Percentiles rank a stretch among this genome's conserved stretches.
These are phyloP conservation scores for Oryza meridionalis DNA, from an alignment of 176 grass and related monocot species.

Conservation along the genomic window DNA sequence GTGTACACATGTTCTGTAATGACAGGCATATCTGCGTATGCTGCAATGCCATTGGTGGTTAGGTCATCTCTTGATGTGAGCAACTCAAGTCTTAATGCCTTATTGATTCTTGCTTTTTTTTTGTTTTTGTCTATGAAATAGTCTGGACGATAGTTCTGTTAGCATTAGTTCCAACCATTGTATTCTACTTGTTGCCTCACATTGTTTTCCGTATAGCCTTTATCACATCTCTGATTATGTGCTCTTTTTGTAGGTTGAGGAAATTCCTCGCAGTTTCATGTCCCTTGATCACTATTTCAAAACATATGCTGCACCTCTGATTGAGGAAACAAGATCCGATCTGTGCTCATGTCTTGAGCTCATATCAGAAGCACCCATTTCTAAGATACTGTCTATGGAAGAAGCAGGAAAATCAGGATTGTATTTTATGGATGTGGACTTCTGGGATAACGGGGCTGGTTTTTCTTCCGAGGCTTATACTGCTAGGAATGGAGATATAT, in stretches of 20 bases:
- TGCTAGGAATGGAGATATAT: slow-evolving; percentile 66
- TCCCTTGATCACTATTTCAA: slow-evolving; percentile 52
- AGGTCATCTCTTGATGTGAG: not conserved
- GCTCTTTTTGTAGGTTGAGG: slow-evolving; percentile 48
- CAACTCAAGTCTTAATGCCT: not conserved
- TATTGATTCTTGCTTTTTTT: slow-evolving; percentile 21
- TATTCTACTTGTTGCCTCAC: not conserved
- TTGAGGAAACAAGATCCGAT: slow-evolving; percentile 74
- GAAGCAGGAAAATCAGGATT: slow-evolving; percentile 21
- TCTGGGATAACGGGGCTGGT: slow-evolving; percentile 45
- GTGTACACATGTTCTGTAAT: not conserved
- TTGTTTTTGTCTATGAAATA: not conserved
- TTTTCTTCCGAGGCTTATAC: slow-evolving; percentile 51
- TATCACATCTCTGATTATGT: not conserved
- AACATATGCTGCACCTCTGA: slow-evolving; percentile 55
- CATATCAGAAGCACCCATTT: slow-evolving; percentile 56
- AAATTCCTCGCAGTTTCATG: slow-evolving; percentile 54
- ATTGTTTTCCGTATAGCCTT: not conserved
- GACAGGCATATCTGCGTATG: not conserved
- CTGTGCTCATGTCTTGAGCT: slow-evolving; percentile 58
- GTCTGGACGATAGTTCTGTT: not conserved
- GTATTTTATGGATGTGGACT: slow-evolving; percentile 60
- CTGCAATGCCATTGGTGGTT: not conserved
- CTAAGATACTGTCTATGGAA: slow-evolving; percentile 58
- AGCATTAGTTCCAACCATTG: not conserved